phyloP scores from a whole-genome alignment of 2,329 filamentous ascomycete species.

The Aspergillus sojae region DNA sequence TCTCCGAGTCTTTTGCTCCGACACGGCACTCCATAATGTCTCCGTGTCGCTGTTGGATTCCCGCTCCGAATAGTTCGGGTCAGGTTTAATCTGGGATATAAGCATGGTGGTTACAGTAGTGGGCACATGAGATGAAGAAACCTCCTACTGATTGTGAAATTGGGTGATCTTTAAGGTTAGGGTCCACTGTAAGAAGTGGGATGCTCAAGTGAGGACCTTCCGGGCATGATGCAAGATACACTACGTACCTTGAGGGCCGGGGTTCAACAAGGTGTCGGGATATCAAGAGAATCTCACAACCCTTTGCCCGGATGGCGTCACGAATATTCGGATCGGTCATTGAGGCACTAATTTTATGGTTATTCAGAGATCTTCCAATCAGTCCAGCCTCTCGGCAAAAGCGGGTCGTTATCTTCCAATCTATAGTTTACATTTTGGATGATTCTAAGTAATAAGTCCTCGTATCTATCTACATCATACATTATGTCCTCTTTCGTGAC shows the following conservation, averaged over 20 bases:
- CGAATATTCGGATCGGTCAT: not conserved
- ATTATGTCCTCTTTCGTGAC: not conserved
- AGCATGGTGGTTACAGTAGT: not conserved
- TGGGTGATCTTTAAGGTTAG: not conserved
- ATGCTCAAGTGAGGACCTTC: not conserved
- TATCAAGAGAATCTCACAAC: not conserved
- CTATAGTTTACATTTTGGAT: not conserved
- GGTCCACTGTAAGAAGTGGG: not conserved
- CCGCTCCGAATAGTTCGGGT: not conserved
- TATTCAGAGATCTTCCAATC: not conserved
- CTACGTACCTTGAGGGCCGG: slow-evolving; percentile 1
- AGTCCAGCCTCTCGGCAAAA: not conserved
- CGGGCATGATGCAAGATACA: not conserved
- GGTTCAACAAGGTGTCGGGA: not conserved
- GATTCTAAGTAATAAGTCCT: not conserved
- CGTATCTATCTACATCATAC: slow-evolving; percentile 3
- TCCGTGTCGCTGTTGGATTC: not conserved
- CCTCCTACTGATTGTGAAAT: not conserved
- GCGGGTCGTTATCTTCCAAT: not conserved
- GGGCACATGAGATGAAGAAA: not conserved
- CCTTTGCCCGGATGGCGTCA: not conserved
- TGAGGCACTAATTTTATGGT: not conserved
- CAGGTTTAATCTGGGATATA: not conserved
- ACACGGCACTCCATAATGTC: not conserved
- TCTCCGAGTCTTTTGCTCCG: not conserved